Conservation (phyloP, 805 yeast species). For the Metschnikowia colocasiae region DNA sequence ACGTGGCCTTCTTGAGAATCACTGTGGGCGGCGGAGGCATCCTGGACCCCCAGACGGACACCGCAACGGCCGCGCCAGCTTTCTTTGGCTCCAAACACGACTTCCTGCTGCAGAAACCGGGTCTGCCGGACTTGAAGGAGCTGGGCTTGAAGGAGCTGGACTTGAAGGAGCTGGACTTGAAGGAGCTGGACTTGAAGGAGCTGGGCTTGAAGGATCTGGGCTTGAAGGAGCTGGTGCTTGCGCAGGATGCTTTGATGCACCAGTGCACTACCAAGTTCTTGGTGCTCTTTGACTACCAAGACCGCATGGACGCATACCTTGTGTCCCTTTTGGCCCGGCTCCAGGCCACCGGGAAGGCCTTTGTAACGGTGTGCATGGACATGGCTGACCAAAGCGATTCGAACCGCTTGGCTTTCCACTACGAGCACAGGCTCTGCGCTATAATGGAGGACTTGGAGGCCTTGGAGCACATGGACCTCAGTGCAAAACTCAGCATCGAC, state of each 20-base stretch:
- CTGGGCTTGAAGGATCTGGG: too few species aligned
- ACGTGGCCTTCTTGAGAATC: too few species aligned
- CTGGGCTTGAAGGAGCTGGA: too few species aligned
- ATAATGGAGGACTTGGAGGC: too few species aligned
- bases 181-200: too few species aligned
- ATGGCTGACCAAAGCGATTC: background rate
- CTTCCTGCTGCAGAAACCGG: too few species aligned
- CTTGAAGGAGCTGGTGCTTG: background rate
- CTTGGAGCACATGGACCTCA: background rate
- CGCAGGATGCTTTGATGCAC: background rate
- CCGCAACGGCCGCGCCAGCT: too few species aligned
- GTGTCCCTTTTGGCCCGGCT: background rate
- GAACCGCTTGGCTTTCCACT: background rate
- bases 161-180: too few species aligned
- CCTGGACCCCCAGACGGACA: too few species aligned
- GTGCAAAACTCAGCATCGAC: background rate
- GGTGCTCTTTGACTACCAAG: background rate
- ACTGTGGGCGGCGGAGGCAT: too few species aligned
- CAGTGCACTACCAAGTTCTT: background rate
- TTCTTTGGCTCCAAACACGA: too few species aligned
- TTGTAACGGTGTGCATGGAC: background rate
- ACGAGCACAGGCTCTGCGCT: background rate
- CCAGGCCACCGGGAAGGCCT: background rate
- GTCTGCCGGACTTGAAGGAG: too few species aligned
- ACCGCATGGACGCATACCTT: background rate